Base-by-base conservation (phyloP, 2,329 filamentous ascomycete species). In the Calonectria naviculata region DNA sequence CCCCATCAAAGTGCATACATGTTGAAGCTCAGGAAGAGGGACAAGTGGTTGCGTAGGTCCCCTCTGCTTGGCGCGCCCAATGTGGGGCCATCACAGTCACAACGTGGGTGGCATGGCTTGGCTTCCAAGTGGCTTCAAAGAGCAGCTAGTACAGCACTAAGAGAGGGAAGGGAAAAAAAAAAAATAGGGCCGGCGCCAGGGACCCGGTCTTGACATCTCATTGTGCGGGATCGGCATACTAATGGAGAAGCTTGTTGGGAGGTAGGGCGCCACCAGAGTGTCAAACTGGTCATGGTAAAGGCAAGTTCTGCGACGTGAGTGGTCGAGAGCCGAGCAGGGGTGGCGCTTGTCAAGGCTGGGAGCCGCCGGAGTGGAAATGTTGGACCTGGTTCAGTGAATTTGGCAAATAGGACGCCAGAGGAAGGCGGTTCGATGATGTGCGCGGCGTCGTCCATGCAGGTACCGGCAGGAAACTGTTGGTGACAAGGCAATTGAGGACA, bases 281-380 rank as follows among this genome's bases (percentile, higher is more conserved):
- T 66, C 64, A 66, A 66, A 47, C 26, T 19, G 64, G n/a, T 15
- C 17, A 49, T 5, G 56, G 47, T 42, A 58, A 36, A 47, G 38
- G 12, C 19, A 5, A 36, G 31, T 3, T 19, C 26, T 19, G 54
- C n/a, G 17, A 52, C 60, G 44, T 67, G 31, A 62, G 65, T 67
- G 65, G 65, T 29, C 28, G 17, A 21, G 6, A 2, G 17, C 9
- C 9, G 24, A 21, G 31, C 52, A 36, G 31, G n/a, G 31, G 49
- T 46, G 64, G 64, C 64, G 64, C 52, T 44, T 60, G 52, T 29
- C 28, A n/a, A 28, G 42, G 52, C 42, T 42, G 54, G 36, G 56
- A 62, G 54, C 54, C 54, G 52, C 44, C 28, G 42, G 52, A 19
- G 65, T 61, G 65, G 56, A 19, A 42, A 36, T 38, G n/a, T 44